These are phyloP conservation scores for Pilatotrama ljubarskyi DNA, from an alignment of 768 basidiomycete genomes.

Conservation along the genomic window DNA sequence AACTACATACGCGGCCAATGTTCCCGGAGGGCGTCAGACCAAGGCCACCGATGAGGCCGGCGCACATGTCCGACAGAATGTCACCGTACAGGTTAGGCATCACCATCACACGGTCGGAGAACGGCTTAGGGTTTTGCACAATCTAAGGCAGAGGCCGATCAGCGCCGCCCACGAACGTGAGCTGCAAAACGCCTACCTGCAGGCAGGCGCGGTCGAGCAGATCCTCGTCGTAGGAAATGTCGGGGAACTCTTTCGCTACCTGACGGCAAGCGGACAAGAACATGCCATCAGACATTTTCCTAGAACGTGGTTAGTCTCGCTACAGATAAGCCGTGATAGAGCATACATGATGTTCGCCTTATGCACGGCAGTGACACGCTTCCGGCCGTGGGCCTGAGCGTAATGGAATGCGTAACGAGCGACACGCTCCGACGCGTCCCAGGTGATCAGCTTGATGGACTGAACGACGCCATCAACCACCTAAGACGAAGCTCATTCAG, in stretches of 20 bases:
- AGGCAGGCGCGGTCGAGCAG: slow-evolving; percentile 95
- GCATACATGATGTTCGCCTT: slow-evolving; percentile 98
- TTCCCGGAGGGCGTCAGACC: slow-evolving; percentile 98
- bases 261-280: slow-evolving; percentile 97
- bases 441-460: slow-evolving; percentile 99
- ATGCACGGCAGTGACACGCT: slow-evolving; percentile 96
- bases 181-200: slow-evolving; percentile 50
- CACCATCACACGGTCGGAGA: slow-evolving; percentile 97
- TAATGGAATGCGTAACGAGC: slow-evolving; percentile 99
- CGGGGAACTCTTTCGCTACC: slow-evolving; percentile 94
- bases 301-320: slow-evolving; percentile 32
- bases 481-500: slow-evolving; percentile 46
- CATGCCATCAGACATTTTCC: slow-evolving; percentile 99
- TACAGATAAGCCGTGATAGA: background rate
- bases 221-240: slow-evolving; percentile 94
- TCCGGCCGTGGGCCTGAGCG: slow-evolving; percentile 83
- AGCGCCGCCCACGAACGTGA: background rate
- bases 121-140: slow-evolving; percentile 91
- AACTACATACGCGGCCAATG: slow-evolving; percentile 77
- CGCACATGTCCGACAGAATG: slow-evolving; percentile 97
- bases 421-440: slow-evolving; percentile 98
- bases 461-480: slow-evolving; percentile 97
- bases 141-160: slow-evolving; percentile 48
- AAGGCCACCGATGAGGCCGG: slow-evolving; percentile 96
- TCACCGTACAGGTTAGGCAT: slow-evolving; percentile 99